These are phyloP conservation scores for Plasmodium fragile DNA, from an alignment of 169 alveolate genomes.

Conservation along the genomic window DNA sequence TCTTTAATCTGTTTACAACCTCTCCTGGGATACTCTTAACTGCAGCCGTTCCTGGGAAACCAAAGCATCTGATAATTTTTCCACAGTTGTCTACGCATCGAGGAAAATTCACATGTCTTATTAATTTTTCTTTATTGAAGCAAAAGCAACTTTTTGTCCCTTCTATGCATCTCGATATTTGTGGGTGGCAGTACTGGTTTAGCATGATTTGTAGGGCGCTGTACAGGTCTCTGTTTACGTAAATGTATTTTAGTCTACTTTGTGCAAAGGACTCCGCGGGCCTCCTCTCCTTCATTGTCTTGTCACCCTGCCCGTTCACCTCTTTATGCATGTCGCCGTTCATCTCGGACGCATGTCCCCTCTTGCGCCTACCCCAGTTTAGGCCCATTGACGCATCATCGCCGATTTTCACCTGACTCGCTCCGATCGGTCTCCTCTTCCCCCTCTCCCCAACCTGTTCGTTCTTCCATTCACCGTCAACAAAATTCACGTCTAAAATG, in stretches of 20 bases:
- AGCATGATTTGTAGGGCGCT: conserved; percentile 34
- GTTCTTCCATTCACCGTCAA: background rate
- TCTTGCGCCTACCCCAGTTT: background rate
- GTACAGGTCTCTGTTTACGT: background rate
- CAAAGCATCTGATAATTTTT: background rate
- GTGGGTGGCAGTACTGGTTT: conserved; percentile 41
- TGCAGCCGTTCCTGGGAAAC: background rate
- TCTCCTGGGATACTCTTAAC: background rate
- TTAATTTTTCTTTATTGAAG: background rate
- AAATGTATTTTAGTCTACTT: background rate
- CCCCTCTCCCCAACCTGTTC: background rate
- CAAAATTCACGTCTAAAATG: background rate
- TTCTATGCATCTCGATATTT: conserved; percentile 3
- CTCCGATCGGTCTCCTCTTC: background rate
- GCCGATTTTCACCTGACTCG: background rate
- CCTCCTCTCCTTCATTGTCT: background rate
- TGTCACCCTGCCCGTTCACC: background rate
- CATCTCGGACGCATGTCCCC: background rate
- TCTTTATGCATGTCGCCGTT: background rate
- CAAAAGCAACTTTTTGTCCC: background rate
- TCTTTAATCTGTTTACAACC: conserved; percentile 1
- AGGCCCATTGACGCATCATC: background rate
- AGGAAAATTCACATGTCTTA: background rate
- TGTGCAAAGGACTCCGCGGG: background rate
- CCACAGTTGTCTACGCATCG: conserved; percentile 64